Conservation (phyloP, 164 flowering plant species). For the Saururus chinensis region DNA sequence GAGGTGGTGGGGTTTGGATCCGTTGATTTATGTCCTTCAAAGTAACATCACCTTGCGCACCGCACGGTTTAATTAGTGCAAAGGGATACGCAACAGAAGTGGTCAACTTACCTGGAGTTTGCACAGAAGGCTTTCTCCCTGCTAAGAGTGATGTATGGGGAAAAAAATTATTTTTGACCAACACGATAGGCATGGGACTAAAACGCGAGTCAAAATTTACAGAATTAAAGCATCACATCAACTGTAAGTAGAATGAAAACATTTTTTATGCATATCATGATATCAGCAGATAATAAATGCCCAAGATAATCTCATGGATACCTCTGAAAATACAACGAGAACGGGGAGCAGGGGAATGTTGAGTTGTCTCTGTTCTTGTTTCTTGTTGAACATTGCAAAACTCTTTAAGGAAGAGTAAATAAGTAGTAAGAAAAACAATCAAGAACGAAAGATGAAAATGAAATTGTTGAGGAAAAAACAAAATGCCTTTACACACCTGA, state of each 20-base stretch:
- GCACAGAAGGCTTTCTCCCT: conserved; percentile 60
- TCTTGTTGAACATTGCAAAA: conserved; percentile 33
- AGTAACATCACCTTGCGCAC: conserved; percentile 68
- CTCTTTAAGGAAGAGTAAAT: conserved; percentile 30
- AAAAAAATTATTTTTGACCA: background rate
- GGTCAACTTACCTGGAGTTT: conserved; percentile 52
- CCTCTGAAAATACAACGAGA: conserved; percentile 62
- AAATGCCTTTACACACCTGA: conserved; percentile 25
- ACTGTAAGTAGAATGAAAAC: background rate
- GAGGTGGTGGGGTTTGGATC: conserved; percentile 68
- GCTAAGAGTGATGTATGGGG: background rate
- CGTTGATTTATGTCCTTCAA: conserved; percentile 83
- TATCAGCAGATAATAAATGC: background rate
- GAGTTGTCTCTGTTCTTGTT: conserved; percentile 25
- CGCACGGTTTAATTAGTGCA: conserved; percentile 81
- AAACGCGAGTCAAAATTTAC: background rate
- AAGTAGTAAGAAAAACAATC: background rate
- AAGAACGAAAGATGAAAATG: background rate
- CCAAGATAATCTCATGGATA: conserved; percentile 6
- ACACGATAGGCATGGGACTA: background rate
- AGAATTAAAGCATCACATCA: background rate
- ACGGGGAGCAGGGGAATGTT: conserved; percentile 26
- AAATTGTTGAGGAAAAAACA: too few species aligned
- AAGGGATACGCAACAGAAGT: conserved; percentile 84
- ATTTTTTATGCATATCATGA: background rate